phyloP scores from a whole-genome alignment of 2,329 filamentous ascomycete species.

The Exserohilum rostratum region DNA sequence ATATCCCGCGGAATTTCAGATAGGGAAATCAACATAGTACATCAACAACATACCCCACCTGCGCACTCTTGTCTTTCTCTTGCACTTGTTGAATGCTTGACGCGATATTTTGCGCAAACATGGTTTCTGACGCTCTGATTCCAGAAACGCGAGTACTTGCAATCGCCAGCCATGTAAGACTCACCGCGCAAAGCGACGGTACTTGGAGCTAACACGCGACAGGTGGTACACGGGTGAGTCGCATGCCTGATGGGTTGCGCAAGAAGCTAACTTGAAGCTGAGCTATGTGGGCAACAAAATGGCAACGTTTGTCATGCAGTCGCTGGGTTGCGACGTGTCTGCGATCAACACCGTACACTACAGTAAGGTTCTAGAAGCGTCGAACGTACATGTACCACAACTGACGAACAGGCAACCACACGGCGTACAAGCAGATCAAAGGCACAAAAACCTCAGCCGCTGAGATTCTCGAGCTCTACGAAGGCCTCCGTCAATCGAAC shows the following conservation, averaged over 20 bases:
- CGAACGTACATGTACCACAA: background rate
- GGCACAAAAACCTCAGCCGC: slow-evolving; percentile 80
- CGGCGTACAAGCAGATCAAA: slow-evolving; percentile 86
- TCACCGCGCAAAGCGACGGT: slow-evolving; percentile 20
- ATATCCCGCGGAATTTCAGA: slow-evolving; percentile 43
- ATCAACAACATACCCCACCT: slow-evolving; percentile 14
- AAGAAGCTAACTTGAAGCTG: slow-evolving; percentile 31
- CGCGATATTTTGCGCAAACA: slow-evolving; percentile 18
- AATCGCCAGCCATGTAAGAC: slow-evolving; percentile 90
- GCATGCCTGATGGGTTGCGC: background rate
- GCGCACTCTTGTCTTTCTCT: background rate
- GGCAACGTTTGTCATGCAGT: slow-evolving; percentile 92
- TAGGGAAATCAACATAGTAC: slow-evolving; percentile 42
- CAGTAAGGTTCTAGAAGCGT: slow-evolving; percentile 65
- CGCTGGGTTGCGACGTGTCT: slow-evolving; percentile 89
- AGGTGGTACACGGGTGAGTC: slow-evolving; percentile 78
- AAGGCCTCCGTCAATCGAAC: slow-evolving; percentile 80
- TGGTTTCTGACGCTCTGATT: slow-evolving; percentile 51
- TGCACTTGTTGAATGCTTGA: background rate
- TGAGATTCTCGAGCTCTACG: slow-evolving; percentile 84
- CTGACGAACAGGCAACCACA: slow-evolving; percentile 78
- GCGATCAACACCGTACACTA: slow-evolving; percentile 97
- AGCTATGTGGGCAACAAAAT: slow-evolving; percentile 99
- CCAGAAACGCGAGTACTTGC: slow-evolving; percentile 77
- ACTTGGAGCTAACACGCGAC: slow-evolving; percentile 33